Conservation (phyloP, 257 asterid species). For the Ehretia macrophylla region DNA sequence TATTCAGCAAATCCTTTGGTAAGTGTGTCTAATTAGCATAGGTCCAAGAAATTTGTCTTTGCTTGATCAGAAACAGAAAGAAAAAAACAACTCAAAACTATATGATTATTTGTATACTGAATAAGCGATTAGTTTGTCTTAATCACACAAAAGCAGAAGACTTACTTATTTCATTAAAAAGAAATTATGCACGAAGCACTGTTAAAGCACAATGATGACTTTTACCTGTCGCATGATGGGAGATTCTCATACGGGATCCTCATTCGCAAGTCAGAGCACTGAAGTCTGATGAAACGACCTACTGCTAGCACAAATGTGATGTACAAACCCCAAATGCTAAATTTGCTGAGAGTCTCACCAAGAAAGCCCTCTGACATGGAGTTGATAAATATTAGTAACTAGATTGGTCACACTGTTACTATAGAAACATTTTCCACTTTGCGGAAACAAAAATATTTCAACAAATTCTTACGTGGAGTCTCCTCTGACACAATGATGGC, state of each 20-base stretch:
- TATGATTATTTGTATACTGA: no score
- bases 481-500: conserved; percentile 95
- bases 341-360: conserved; percentile 98
- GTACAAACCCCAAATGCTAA: conserved; percentile 98
- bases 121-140: no score
- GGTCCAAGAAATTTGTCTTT: no score
- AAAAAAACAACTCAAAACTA: no score
- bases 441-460: neutral
- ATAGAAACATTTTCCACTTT: neutral
- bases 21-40: no score
- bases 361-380: conserved; percentile 87
- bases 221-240: conserved; percentile 96
- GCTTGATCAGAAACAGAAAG: no score
- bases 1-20: no score
- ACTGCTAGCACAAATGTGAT: conserved; percentile 98
- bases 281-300: conserved; percentile 94
- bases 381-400: conserved; percentile 14
- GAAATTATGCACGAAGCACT: neutral
- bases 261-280: conserved; percentile 95
- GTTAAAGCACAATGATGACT: neutral
- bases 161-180: no score
- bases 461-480: conserved; percentile 81
- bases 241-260: conserved; percentile 98
- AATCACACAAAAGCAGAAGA: no score
- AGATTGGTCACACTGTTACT: neutral